phyloP scores from a whole-genome alignment of 805 yeast species.

The Crinitomyces ghanaensis region DNA sequence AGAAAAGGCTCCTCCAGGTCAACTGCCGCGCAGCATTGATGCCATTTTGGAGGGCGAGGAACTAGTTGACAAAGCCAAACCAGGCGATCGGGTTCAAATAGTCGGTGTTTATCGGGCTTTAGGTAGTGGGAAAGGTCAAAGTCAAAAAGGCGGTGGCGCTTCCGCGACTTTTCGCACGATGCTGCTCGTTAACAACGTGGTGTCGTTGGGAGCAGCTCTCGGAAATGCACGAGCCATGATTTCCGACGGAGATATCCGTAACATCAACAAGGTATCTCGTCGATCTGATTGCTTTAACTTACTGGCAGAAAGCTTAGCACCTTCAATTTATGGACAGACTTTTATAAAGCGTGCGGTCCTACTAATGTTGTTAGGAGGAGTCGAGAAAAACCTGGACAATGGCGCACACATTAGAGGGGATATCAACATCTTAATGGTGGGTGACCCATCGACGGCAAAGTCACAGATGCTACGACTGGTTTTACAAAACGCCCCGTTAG shows the following conservation, averaged over 20 bases:
- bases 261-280: conserved; percentile 68
- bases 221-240: conserved; percentile 53
- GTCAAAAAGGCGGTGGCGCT: conserved; percentile 10
- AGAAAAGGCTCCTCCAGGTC: conserved; percentile 96
- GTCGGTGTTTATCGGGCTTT: conserved; percentile 90
- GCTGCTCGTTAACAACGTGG: conserved; percentile 80
- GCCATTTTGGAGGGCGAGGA: conserved; percentile 93
- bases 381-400: conserved; percentile 83
- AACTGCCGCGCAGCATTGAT: conserved; percentile 86
- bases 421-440: conserved; percentile 90
- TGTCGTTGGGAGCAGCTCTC: conserved; percentile 80
- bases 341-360: conserved; percentile 84
- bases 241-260: conserved; percentile 74
- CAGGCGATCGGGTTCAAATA: conserved; percentile 91
- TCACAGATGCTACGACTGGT: conserved; percentile 93
- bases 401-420: conserved; percentile 98
- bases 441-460: conserved; percentile 98
- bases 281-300: conserved; percentile 63
- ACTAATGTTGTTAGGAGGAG: conserved; percentile 86
- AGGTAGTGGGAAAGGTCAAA: conserved; percentile 49
- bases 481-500: conserved; percentile 85
- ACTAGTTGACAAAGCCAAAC: conserved; percentile 81
- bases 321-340: conserved; percentile 90
- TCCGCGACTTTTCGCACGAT: conserved; percentile 65
- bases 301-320: conserved; percentile 80